Conservation (phyloP, 2,329 filamentous ascomycete genomes). For the Aureobasidium sp. region DNA sequence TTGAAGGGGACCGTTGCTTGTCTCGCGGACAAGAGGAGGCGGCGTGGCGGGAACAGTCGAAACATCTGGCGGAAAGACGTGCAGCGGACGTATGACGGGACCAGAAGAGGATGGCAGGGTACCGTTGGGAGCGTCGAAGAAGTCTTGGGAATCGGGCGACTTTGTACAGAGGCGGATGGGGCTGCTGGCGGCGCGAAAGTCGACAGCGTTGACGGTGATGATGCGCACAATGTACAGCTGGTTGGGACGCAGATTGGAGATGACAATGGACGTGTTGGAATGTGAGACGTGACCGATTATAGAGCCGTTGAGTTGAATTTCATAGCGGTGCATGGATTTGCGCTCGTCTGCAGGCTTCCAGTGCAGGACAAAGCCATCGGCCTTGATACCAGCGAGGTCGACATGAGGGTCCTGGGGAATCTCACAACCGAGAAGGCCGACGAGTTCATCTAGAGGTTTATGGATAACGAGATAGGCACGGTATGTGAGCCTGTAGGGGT, state of each 20-base stretch:
- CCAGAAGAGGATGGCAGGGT: constrained; percentile 17
- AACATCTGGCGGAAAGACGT: constrained; percentile 10
- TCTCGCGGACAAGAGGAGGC: constrained; percentile 56
- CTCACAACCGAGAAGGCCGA: constrained; percentile 85
- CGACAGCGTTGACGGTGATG: constrained; percentile 81
- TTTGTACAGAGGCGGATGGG: constrained; percentile 75
- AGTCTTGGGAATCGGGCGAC: constrained; percentile 33
- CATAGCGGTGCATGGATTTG: constrained; percentile 69
- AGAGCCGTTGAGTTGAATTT: constrained; percentile 80
- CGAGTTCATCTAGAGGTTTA: constrained; percentile 84
- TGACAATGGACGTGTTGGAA: constrained; percentile 79
- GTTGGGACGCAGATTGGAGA: constrained; percentile 76
- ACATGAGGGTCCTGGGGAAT: constrained; percentile 85
- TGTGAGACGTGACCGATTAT: constrained; percentile 76
- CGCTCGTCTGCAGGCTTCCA: constrained; percentile 55
- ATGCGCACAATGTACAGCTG: constrained; percentile 92
- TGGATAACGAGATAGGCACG: constrained; percentile 81
- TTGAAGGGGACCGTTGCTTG: constrained; percentile 44
- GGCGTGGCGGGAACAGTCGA: constrained; percentile 27
- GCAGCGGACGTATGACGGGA: constrained; percentile 13
- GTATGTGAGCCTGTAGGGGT: constrained; percentile 55
- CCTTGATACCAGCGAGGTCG: constrained; percentile 79
- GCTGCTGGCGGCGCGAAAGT: constrained; percentile 83
- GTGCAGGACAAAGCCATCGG: constrained; percentile 79
- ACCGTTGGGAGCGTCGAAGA: constrained; percentile 41